Base-by-base conservation (phyloP, 129 eudicot species). In the Apium graveolens region DNA sequence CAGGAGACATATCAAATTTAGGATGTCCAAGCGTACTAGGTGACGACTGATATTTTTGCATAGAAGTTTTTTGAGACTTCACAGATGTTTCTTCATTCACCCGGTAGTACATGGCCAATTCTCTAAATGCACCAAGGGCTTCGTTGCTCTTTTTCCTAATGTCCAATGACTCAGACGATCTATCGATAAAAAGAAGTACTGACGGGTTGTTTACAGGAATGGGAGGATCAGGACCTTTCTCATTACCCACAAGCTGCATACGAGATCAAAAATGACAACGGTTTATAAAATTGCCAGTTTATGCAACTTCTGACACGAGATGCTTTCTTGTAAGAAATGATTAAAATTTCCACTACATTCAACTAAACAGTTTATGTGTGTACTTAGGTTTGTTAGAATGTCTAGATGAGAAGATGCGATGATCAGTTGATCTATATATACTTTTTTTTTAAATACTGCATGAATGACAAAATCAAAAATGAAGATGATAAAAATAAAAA, bases 171-270 rank as follows among this genome's bases (percentile, higher is more conserved):
- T 88, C 86, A 62, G 98, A 91, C 78, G 96, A 86, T 84, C 98
- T 88, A 81, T 94, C 98, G 63, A 91, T 85, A 78, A 89, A 94
- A 55, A 94, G 98, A 81, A 94, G 80, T 75, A 90, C 62, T 24
- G 98, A 83, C 68, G 97, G 96, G 85, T 78, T 83, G 81, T 91
- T 73, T 73, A 87, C 84, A 57, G 98, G 97, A 78, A 94, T 85
- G 81, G 88, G 78, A 49, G 86, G 85, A 73, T 88, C 92, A 83
- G 79, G 38, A 75, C 80, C 92, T 75, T 78, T 57, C 27, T 68
- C 88, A 66, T 84, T 90, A 81, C 83, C 89, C 78, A 78, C 73
- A 60, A 91, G 80, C 98, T 91, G 93, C 89, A 86, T 55, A 57
- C 66, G n/a, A 57, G 10, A 73, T 39, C 17, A 55, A 38, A 70